These are phyloP conservation scores for Phytopythium aichiense DNA, from an alignment of 352 stramenopile genomes.

Conservation along the genomic window DNA sequence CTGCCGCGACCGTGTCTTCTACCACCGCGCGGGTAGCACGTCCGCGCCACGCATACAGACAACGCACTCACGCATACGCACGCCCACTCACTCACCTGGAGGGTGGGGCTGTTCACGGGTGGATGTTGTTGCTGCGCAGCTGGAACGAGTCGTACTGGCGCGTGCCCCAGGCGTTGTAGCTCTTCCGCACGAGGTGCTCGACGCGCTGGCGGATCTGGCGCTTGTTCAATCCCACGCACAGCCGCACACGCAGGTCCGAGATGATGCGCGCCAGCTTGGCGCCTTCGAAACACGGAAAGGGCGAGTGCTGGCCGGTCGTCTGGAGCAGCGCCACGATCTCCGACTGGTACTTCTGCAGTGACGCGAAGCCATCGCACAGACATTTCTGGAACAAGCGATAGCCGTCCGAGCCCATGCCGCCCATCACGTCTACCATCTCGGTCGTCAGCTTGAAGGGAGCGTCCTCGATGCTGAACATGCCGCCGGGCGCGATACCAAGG, in stretches of 20 bases:
- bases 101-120: slow-evolving; percentile 30
- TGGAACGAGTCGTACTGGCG: slow-evolving; percentile 91
- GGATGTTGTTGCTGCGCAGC: slow-evolving; percentile 88
- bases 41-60: not conserved
- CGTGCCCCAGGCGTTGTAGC: slow-evolving; percentile 87
- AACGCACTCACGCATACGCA: not conserved
- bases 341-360: slow-evolving; percentile 90
- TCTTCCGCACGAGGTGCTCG: slow-evolving; percentile 80
- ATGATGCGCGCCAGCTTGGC: slow-evolving; percentile 58
- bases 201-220: slow-evolving; percentile 67
- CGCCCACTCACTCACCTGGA: not conserved
- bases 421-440: slow-evolving; percentile 97
- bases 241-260: slow-evolving; percentile 50
- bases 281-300: slow-evolving; percentile 93
- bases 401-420: slow-evolving; percentile 75
- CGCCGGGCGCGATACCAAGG: slow-evolving; percentile 95
- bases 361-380: slow-evolving; percentile 92
- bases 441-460: slow-evolving; percentile 99
- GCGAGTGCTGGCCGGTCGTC: slow-evolving; percentile 92
- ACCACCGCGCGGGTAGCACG: not conserved
- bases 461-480: slow-evolving; percentile 96
- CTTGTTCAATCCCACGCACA: slow-evolving; percentile 69
- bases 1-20: not conserved
- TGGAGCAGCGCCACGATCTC: slow-evolving; percentile 94
- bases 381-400: slow-evolving; percentile 91